Evolutionary conservation across 108 stramenopile genomes (phyloP).

Genomic region (Nannochloropsis gaditana): DNA sequence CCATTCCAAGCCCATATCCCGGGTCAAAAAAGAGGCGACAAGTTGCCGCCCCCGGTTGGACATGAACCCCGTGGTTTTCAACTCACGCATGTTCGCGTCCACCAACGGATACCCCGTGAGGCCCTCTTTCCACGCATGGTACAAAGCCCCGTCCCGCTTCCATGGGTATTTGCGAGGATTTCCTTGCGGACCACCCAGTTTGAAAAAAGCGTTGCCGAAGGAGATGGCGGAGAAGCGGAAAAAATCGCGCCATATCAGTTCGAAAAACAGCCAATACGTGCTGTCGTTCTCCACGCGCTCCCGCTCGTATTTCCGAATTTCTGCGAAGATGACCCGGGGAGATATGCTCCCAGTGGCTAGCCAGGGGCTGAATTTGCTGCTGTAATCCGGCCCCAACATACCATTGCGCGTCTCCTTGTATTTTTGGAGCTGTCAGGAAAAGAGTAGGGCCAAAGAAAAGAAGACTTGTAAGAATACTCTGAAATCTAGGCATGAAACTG

Average conservation of each 20-base stretch:
- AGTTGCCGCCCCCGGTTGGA: slow-evolving; percentile 92
- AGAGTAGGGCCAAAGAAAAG: neutral
- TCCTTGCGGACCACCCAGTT: slow-evolving; percentile 61
- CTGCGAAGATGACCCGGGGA: slow-evolving; percentile 70
- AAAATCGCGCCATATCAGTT: slow-evolving; percentile 91
- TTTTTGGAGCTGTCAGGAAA: slow-evolving; percentile 43
- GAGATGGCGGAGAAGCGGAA: slow-evolving; percentile 83
- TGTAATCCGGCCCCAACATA: slow-evolving; percentile 86
- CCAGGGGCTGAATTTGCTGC: slow-evolving; percentile 91
- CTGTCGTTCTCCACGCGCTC: slow-evolving; percentile 74
- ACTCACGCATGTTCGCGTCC: slow-evolving; percentile 98
- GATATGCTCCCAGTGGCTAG: slow-evolving; percentile 82
- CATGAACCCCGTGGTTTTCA: slow-evolving; percentile 90
- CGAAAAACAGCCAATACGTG: slow-evolving; percentile 96
- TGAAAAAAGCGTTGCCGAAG: slow-evolving; percentile 75
- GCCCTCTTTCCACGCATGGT: slow-evolving; percentile 75
- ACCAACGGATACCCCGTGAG: slow-evolving; percentile 83
- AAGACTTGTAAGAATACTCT: too few species aligned
- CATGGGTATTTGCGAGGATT: slow-evolving; percentile 27
- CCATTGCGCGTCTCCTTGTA: slow-evolving; percentile 98
- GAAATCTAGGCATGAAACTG: too few species aligned
- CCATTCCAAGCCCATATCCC: slow-evolving; percentile 93
- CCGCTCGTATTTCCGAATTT: slow-evolving; percentile 75
- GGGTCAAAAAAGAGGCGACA: slow-evolving; percentile 80
- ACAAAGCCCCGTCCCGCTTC: neutral